Evolutionary conservation across 1,284 basidiomycete genomes (phyloP), one percentile per base, ranked within the genome.

Genomic region (Irpex rosettiformis): DNA sequence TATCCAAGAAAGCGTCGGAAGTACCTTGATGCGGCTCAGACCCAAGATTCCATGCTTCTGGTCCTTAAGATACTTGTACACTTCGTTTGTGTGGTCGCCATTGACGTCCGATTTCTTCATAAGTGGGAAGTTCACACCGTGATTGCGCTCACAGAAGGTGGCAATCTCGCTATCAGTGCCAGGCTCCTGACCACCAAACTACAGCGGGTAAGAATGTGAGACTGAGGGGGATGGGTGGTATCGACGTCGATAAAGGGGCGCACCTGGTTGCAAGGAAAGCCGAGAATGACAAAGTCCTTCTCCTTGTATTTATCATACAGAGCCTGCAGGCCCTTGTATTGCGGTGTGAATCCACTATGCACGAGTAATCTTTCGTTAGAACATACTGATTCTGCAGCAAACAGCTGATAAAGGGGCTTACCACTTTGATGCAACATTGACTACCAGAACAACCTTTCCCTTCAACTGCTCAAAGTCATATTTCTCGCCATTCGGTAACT

Each of bases 91-190:
- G 62, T 76, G 74, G 67, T 88, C 83, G 10, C 94, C 94, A 71
- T 96, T 97, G 57, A 96, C 94, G 56, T 96, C 90, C n/a, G 89
- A 88, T 76, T 94, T 94, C 75, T 85, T 87, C 83, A 92, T 91
- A 56, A 94, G 77, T 5, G 89, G 90, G 77, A 94, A 94, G 4
- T 81, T 83, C 21, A 94, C 91, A 28, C 91, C 91, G 68, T 93
- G 87, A 77, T 94, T 94, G 63, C 83, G 68, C 58, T 79, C 75
- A 72, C 86, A 89, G 71, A 88, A 89, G 67, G 86, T 78, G 24
- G 77, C 79, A 65, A 93, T 89, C 37, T 81, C 79, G 4, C 78
- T 79, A 65, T 94, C 91, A 21, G 80, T 76, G 22, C 81, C 86
- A 1, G 91, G 91, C 68, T 94, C 91, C 73, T 93, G 89, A 1